A percentile compares a stretch with the other conserved stretches of the same genome.
Conservation (phyloP, 1,284 basidiomycete species). For the Ustilago cynodontis region DNA sequence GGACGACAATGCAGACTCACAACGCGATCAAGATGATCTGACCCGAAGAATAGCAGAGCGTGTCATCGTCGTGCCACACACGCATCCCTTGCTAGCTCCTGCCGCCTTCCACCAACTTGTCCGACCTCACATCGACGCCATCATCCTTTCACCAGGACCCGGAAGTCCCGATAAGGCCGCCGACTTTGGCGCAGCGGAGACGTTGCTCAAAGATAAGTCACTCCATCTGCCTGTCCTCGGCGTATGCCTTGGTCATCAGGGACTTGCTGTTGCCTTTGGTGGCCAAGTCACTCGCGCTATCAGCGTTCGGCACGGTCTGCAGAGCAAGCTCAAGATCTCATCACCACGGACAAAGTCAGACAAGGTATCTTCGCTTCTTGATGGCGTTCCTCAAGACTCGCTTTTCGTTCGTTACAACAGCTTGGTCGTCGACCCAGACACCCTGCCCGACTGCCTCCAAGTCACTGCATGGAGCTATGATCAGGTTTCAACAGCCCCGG, state of each 20-base stretch:
- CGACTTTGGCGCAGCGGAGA: constrained; percentile 63
- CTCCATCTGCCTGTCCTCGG: constrained; percentile 80
- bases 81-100: constrained; percentile 51
- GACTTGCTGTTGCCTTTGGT: constrained; percentile 83
- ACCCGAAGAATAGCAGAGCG: constrained; percentile 30
- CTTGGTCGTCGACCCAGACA: constrained; percentile 71
- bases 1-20: background rate
- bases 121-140: constrained; percentile 62
- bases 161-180: constrained; percentile 54
- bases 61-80: constrained; percentile 64
- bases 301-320: constrained; percentile 58
- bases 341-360: background rate
- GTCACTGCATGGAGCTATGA: constrained; percentile 71
- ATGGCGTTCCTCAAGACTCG: constrained; percentile 74
- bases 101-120: constrained; percentile 49
- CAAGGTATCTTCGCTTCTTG: constrained; percentile 76
- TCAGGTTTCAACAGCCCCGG: constrained; percentile 36
- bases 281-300: constrained; percentile 70
- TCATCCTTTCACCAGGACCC: constrained; percentile 67
- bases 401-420: constrained; percentile 84
- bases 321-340: constrained; percentile 45
- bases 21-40: constrained; percentile 15
- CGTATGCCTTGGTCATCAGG: constrained; percentile 92
- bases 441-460: constrained; percentile 71
- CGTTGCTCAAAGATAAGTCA: constrained; percentile 48